Evolutionary conservation across 1,284 basidiomycete genomes (phyloP), one percentile per base, ranked within the genome.

Genomic region (Serendipita sp.): DNA sequence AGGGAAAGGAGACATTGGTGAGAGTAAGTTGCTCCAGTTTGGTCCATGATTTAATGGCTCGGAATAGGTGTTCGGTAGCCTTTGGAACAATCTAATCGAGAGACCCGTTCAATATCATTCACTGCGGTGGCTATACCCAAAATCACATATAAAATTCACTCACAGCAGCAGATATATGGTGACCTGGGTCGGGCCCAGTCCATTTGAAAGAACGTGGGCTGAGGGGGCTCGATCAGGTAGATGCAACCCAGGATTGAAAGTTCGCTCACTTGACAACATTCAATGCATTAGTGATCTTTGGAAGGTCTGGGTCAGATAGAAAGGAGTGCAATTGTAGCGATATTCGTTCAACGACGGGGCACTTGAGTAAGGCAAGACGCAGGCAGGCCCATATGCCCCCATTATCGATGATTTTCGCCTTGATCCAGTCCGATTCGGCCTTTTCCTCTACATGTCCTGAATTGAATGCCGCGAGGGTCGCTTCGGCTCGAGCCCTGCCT

Each of bases 151-250:
- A 2, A 49, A 42, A 13, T 38, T 49, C 32, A 73, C 79, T 67
- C 68, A 82, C 82, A 17, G 82, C 79, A 15, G 74, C 80, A 1
- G 81, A 82, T 68, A 82, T 82, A 67, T 83, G 79, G 66, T 83
- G 81, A 17, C 76, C 76, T 34, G 82, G 80, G 66, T 82, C 81
- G 3, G 80, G 80, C 3, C 82, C 79, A 35, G 73, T 77, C 82
- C 82, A 84, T 22, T 71, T 71, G 66, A 84, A 82, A 17, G 66
- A 69, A 61, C 70, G 72, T 42, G 81, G 79, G 64, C 82, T 83
- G 61, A 15, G 12, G 26, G 15, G 26, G 13, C 41, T 42, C 32
- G 60, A 62, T 35, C 29, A 35, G 38, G 17, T 34, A 61, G 60
- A 26, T 43, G 43, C 58, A 43, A 34, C 34, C 44, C 4, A 38